Conservation (phyloP, 192 early-diverging fungal genomes). For the Coemansia sp. region DNA sequence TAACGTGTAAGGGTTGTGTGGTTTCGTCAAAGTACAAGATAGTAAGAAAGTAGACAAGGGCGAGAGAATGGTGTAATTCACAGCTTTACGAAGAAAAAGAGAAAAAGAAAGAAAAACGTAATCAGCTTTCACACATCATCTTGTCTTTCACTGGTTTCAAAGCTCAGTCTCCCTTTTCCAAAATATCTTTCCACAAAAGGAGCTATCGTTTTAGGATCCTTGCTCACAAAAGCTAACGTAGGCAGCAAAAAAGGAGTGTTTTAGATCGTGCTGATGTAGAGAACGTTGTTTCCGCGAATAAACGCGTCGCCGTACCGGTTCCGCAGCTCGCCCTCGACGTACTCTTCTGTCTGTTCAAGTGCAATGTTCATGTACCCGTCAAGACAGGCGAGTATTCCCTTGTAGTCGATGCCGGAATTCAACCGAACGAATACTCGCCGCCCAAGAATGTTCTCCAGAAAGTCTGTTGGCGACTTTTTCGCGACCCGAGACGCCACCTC, state of each 20-base stretch:
- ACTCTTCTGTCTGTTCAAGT: slow-evolving; percentile 93
- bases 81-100: background rate
- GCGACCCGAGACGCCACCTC: slow-evolving; percentile 4
- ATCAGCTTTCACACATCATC: background rate
- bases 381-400: slow-evolving; percentile 86
- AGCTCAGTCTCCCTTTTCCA: background rate
- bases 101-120: background rate
- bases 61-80: background rate
- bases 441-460: slow-evolving; percentile 83
- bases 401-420: slow-evolving; percentile 95
- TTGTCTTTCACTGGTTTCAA: too few species aligned
- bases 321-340: slow-evolving; percentile 88
- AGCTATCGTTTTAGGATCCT: too few species aligned
- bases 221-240: background rate
- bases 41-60: background rate
- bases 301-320: slow-evolving; percentile 95
- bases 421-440: slow-evolving; percentile 86
- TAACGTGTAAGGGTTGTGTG: background rate
- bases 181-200: too few species aligned
- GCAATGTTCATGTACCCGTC: slow-evolving; percentile 99
- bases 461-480: slow-evolving; percentile 80
- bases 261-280: slow-evolving; percentile 64
- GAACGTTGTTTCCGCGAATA: slow-evolving; percentile 94
- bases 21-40: slow-evolving; percentile 3
- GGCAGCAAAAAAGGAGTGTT: background rate